Base-by-base conservation (phyloP, 2,329 filamentous ascomycete genomes). In the Lizonia empirigonia region DNA sequence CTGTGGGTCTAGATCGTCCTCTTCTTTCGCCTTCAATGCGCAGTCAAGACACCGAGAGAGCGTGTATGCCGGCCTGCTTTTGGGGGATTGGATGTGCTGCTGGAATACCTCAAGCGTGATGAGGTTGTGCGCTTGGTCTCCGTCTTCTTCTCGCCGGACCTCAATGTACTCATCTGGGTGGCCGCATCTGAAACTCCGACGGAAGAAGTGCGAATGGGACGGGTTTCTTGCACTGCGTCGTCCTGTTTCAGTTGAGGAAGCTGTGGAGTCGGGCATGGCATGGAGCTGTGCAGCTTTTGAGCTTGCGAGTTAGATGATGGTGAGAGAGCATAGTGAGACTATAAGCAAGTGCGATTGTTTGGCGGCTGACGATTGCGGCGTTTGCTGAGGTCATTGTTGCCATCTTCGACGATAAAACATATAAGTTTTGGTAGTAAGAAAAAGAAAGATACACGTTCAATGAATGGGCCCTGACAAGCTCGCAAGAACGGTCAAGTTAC, bases 131-230 rank as follows among this genome's bases (percentile, higher is more conserved):
- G 44, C 20, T n/a, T 8, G 5, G 3, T 50, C 22, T 18, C 27
- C 39, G n/a, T 29, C 16, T 9, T 44, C 34, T 4, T 20, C 5
- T 8, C 12, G 9, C 5, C 15, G 35, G 9, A 23, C n/a, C 16
- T 38, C 32, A n/a, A 65, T 53, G 15, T 45, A 58, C 15, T 65
- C 62, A 7, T 58, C 53, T 12, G 52, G 40, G 24, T 65, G 59
- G 8, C 56, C 54, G 29, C 62, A 65, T 15, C 39, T 44, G 18
- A 61, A 63, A 5, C 38, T 29, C 19, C 60, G 59, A 24, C 44
- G 52, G 19, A 61, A 55, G 18, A 58, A 50, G 10, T 60, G 59
- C 7, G 61, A 46, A 38, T 59, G 56, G 4, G 23, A 10, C 20
- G 29, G 15, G 3, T 13, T 23, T 12, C 20, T 13, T 6, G 16